Evolutionary conservation across 1,139 yeast genomes (phyloP), one percentile per base, ranked within the genome.

Genomic region (Pichia sp.): DNA sequence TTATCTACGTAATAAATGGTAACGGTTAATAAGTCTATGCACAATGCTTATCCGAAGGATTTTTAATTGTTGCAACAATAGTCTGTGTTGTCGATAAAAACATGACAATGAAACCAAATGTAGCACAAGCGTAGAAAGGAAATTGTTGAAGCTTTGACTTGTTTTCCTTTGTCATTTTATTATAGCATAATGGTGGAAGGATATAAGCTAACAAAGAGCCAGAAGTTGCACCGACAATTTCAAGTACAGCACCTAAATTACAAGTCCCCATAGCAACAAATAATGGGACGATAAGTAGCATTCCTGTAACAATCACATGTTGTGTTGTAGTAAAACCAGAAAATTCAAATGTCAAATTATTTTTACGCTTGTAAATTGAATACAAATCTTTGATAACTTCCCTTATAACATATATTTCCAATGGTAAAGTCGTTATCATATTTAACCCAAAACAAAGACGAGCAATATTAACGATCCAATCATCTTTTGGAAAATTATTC

Each of bases 191-290:
- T 6, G 97, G 96, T 1, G 97, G 97, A 11, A 90, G 68, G 23
- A 90, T 87, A 58, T 87, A 90, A 0, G 97, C 97, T 85, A 90
- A 82, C 31, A 87, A 69, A 12, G 95, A 86, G 0, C 97, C 97
- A 0, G 96, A 84, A 0, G 96, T 84, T 0, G 96, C 92, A 1
- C 97, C 97, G 30, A 87, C 89, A 7, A 90, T 69, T 58, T 90
- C 97, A 42, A 90, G 69, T 36, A 90, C 82, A 22, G 92, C 85
- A 1, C 97, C 97, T 48, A 90, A 69, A 55, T 90, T 87, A 59
- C 96, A 89, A 0, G 97, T 89, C 48, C 82, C 68, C 40, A 90
- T 67, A 0, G 97, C 76, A 4, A 87, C 82, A 0, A 76, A 54
- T 92, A 87, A 84, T 2, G 96, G 83, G 1, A 78, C 52, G 37